Conservation (phyloP, 768 basidiomycete genomes). For the Mycena maculata region DNA sequence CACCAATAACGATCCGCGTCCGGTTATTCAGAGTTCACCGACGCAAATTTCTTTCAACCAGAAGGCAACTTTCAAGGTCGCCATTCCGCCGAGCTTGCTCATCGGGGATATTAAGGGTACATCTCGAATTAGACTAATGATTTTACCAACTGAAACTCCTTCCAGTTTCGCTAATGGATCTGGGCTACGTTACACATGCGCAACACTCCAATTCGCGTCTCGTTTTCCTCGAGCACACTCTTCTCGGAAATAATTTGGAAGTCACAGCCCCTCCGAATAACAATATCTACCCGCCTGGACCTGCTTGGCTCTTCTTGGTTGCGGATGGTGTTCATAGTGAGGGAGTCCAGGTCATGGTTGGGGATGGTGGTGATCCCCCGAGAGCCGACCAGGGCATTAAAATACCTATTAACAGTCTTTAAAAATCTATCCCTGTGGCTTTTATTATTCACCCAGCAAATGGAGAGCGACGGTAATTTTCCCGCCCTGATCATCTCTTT, state of each 20-base stretch:
- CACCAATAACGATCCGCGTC: conserved; percentile 33
- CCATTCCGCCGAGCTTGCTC: conserved; percentile 41
- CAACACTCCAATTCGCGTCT: conserved; percentile 51
- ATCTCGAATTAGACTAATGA: background rate
- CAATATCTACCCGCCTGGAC: conserved; percentile 48
- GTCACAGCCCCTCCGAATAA: conserved; percentile 52
- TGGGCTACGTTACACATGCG: conserved; percentile 50
- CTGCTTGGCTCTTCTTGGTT: conserved; percentile 36
- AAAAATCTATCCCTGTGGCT: background rate
- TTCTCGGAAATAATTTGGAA: conserved; percentile 44
- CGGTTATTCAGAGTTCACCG: conserved; percentile 40
- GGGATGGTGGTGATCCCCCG: conserved; percentile 32
- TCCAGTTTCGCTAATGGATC: conserved; percentile 49
- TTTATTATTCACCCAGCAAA: background rate
- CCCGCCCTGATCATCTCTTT: too few relatives aligned
- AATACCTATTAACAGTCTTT: conserved; percentile 15
- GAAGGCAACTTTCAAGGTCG: conserved; percentile 47
- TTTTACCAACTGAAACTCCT: background rate
- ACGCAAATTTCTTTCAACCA: conserved; percentile 44
- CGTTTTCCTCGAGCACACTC: conserved; percentile 48
- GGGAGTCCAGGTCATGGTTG: conserved; percentile 31
- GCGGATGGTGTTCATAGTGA: conserved; percentile 30
- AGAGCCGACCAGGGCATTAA: conserved; percentile 20
- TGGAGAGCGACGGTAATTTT: too few relatives aligned
- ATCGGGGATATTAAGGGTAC: conserved; percentile 33